Evolutionary conservation across 2,329 filamentous ascomycete genomes (phyloP).

Genomic region (Cordyceps cicadae): DNA sequence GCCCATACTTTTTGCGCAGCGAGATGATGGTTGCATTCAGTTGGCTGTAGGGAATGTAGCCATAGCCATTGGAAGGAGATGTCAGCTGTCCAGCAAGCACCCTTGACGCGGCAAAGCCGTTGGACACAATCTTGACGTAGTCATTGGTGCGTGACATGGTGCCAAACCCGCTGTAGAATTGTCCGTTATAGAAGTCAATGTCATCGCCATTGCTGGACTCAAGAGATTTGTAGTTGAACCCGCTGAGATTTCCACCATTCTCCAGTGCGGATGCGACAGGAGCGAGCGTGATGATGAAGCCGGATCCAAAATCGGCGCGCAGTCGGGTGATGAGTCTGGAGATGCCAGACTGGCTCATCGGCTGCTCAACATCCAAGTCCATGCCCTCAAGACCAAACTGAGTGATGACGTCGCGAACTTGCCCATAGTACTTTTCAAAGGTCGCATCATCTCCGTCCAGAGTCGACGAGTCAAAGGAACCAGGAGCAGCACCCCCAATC

Average conservation of each 20-base stretch:
- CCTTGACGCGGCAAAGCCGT: constrained; percentile 62
- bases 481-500: constrained; percentile 73
- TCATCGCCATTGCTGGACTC: constrained; percentile 53
- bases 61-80: constrained; percentile 57
- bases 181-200: constrained; percentile 76
- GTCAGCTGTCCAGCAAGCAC: constrained; percentile 74
- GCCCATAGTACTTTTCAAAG: constrained; percentile 67
- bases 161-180: constrained; percentile 86
- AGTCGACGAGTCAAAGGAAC: constrained; percentile 50
- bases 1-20: constrained; percentile 43
- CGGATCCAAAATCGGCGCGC: constrained; percentile 56
- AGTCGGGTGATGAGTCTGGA: constrained; percentile 58
- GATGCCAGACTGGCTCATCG: constrained; percentile 56
- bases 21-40: constrained; percentile 31
- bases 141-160: constrained; percentile 32
- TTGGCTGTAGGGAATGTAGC: constrained; percentile 37
- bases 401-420: constrained; percentile 55
- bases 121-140: constrained; percentile 39
- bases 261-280: constrained; percentile 67
- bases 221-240: constrained; percentile 67
- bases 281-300: constrained; percentile 68
- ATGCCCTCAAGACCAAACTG: constrained; percentile 55
- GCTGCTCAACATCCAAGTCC: constrained; percentile 71
- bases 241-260: constrained; percentile 54
- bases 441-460: constrained; percentile 47